Conservation (phyloP, 495 filamentous ascomycete genomes). For the Aspergillus mulundensis region DNA sequence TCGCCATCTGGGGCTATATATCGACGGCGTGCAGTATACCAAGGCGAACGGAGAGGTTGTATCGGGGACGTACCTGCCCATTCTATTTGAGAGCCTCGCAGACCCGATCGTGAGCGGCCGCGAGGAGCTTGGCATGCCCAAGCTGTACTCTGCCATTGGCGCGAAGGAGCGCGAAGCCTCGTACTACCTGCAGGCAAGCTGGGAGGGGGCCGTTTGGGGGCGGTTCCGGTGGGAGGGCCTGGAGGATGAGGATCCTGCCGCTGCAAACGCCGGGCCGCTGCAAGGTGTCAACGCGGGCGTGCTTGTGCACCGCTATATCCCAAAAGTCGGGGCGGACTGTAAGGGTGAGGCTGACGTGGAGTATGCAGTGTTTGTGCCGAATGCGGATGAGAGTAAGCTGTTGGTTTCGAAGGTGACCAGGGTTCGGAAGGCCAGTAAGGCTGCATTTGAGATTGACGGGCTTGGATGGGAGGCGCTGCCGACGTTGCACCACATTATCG, state of each 20-base stretch:
- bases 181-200: conserved; percentile 40
- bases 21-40: conserved; percentile 54
- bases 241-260: conserved; percentile 26
- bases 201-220: conserved; percentile 45
- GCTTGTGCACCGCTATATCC: conserved; percentile 45
- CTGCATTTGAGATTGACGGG: conserved; percentile 39
- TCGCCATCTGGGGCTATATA: conserved; percentile 51
- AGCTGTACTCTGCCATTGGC: conserved; percentile 48
- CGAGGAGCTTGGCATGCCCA: conserved; percentile 57
- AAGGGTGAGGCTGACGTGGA: conserved; percentile 44
- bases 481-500: conserved; percentile 52
- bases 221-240: conserved; percentile 40
- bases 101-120: conserved; percentile 51
- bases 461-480: conserved; percentile 48
- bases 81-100: conserved; percentile 51
- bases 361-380: conserved; percentile 42
- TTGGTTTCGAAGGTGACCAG: conserved; percentile 30
- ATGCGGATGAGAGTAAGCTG: conserved; percentile 31
- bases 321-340: conserved; percentile 35
- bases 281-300: conserved; percentile 34
- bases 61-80: conserved; percentile 48
- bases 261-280: conserved; percentile 24
- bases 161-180: conserved; percentile 31
- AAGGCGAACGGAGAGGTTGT: conserved; percentile 45
- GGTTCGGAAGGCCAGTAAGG: conserved; percentile 34